phyloP scores from a whole-genome alignment of 805 yeast species.

The Pichia sporocuriosa region DNA sequence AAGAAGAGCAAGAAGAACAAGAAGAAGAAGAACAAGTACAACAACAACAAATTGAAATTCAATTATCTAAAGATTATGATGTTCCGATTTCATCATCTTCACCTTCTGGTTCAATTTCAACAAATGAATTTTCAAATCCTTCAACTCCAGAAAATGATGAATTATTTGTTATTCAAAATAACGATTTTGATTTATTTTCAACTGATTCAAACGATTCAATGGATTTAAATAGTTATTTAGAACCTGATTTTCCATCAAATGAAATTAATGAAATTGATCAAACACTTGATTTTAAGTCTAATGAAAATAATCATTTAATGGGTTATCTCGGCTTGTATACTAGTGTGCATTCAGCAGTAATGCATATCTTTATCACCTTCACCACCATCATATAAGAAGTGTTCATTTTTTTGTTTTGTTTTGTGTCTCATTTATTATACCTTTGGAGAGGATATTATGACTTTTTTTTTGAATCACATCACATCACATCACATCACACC shows the following conservation, averaged over 20 bases:
- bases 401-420: constrained; percentile 3
- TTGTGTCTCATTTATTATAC: constrained; percentile 2
- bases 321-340: constrained; percentile 30
- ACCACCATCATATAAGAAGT: not conserved
- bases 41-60: not conserved
- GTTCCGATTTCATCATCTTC: not conserved
- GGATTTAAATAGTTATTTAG: constrained; percentile 11
- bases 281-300: constrained; percentile 12
- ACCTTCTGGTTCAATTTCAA: constrained; percentile 3
- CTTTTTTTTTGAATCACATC: not conserved
- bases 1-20: constrained; percentile 17
- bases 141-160: constrained; percentile 2
- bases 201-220: not conserved
- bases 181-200: not conserved
- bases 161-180: not conserved
- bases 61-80: not conserved
- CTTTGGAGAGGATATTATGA: constrained; percentile 1
- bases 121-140: constrained; percentile 8
- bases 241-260: constrained; percentile 20
- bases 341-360: constrained; percentile 37
- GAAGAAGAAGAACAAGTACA: constrained; percentile 5
- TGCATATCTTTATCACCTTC: constrained; percentile 16
- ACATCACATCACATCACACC: not conserved
- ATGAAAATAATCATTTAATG: constrained; percentile 12
- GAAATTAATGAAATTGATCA: constrained; percentile 22